Base-by-base conservation (phyloP, 192 early-diverging fungal genomes). In the Rhizoclosmatium sp. region DNA sequence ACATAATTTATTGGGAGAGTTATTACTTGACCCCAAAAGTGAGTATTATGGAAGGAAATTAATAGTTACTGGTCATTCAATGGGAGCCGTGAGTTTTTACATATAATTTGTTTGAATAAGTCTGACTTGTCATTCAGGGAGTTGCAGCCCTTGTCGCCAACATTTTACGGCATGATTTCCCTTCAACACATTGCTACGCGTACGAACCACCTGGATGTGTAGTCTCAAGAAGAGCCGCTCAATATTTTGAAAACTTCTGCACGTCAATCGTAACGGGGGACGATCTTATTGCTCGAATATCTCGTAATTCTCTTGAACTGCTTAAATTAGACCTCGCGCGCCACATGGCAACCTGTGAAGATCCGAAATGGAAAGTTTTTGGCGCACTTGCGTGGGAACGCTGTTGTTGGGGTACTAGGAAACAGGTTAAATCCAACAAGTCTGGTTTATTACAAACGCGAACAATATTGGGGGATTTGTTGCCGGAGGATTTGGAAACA, bases 41-140 rank as follows among this genome's bases (percentile, higher is more conserved):
- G 59, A 68, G 19, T 82, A 56, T 49, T 71, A 59, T 59, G 72
- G 76, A 23, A 85, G 79, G n/a, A 59, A 60, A 16, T 54, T 85
- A 12, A 80, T 85, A 12, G 83, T 85, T 47, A 81, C 75, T 51
- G 84, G 84, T 4, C 84, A 85, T 80, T 85, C 84, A 10, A 31
- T 85, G 19, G 84, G 84, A 47, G 83, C 81, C 3, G 83, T 76
- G 75, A 51, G 66, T 78, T 51, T 39, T 44, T 60, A 1, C 2
- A 16, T 44, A 5, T 14, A 42, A 42, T 65, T 14, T 14, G 3
- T 4, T 73, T 61, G 9, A 23, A 65, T 5, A 1, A n/a, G 3
- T 73, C 9, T 12, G 66, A 41, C 14, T 73, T 12, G 19, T 73
- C 0, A 39, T 67, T 10, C 44, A 83, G 78, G 84, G 81, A 19